phyloP scores from a whole-genome alignment of 495 filamentous ascomycete genomes.

The Neurospora sp. region DNA sequence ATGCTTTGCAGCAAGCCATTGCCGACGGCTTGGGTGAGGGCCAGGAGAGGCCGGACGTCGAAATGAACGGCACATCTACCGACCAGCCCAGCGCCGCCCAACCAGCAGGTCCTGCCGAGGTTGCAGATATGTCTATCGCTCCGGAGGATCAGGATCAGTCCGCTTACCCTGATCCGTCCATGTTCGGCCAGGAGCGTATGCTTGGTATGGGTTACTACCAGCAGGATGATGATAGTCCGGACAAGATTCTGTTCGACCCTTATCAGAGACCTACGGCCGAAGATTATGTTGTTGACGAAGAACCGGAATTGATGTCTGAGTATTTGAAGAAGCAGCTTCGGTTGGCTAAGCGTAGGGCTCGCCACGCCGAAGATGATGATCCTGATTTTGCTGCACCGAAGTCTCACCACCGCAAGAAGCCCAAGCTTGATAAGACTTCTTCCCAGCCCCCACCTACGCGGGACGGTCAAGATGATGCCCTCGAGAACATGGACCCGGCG shows the following conservation, averaged over 20 bases:
- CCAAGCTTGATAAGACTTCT: constrained; percentile 9
- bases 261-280: constrained; percentile 36
- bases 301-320: constrained; percentile 31
- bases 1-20: constrained; percentile 22
- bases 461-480: constrained; percentile 15
- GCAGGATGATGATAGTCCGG: constrained; percentile 41
- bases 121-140: constrained; percentile 19
- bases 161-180: constrained; percentile 38
- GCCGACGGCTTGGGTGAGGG: constrained; percentile 25
- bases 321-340: constrained; percentile 38
- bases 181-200: constrained; percentile 34
- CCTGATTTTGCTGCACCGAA: constrained; percentile 33
- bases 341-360: constrained; percentile 33
- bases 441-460: not conserved
- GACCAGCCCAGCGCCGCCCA: not conserved
- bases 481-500: constrained; percentile 32
- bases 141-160: constrained; percentile 21
- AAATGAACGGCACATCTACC: not conserved
- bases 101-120: constrained; percentile 9
- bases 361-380: constrained; percentile 35
- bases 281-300: constrained; percentile 21
- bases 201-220: constrained; percentile 46
- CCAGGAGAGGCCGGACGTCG: constrained; percentile 10
- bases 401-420: constrained; percentile 28
- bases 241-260: constrained; percentile 40